Evolutionary conservation across 192 early-diverging fungal genomes (phyloP).

Genomic region (Mortierella alpina): DNA sequence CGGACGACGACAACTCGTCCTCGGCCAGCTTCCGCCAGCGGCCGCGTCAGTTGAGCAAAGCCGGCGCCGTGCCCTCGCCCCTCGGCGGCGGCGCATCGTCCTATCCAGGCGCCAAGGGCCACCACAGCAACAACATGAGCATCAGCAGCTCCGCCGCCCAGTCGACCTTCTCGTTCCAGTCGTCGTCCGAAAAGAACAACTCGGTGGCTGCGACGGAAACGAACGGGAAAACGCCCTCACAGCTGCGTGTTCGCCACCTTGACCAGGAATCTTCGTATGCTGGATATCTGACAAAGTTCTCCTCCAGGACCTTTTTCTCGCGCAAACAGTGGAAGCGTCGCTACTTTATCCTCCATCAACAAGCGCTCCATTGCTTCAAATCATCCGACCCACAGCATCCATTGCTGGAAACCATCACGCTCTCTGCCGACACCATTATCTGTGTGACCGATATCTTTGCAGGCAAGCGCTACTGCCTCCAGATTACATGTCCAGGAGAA

Average conservation of each 20-base stretch:
- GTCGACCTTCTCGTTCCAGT: conserved; percentile 23
- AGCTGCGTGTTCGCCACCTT: conserved; percentile 42
- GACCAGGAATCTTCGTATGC: conserved; percentile 35
- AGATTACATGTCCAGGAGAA: conserved; percentile 43
- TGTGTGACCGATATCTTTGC: conserved; percentile 56
- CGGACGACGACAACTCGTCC: conserved; percentile 47
- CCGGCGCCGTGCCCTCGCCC: conserved; percentile 30
- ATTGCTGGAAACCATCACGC: conserved; percentile 41
- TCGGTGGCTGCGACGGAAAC: neutral
- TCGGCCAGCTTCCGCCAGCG: conserved; percentile 38
- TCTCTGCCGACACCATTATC: conserved; percentile 46
- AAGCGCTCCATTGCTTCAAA: conserved; percentile 57
- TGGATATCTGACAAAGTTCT: conserved; percentile 53
- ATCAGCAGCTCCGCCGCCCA: conserved; percentile 11
- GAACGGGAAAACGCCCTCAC: conserved; percentile 3
- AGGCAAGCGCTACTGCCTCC: conserved; percentile 50
- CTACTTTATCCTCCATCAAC: conserved; percentile 52
- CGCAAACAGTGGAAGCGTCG: conserved; percentile 58
- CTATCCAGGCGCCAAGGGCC: conserved; percentile 1
- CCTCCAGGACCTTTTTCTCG: conserved; percentile 47
- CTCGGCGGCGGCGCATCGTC: conserved; percentile 21
- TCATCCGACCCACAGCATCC: conserved; percentile 44
- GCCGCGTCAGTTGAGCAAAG: conserved; percentile 36
- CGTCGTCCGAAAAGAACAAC: conserved; percentile 6
- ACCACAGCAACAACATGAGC: neutral